Base-by-base conservation (phyloP, 1,284 basidiomycete genomes). In the Malassezia yamatoensis region DNA sequence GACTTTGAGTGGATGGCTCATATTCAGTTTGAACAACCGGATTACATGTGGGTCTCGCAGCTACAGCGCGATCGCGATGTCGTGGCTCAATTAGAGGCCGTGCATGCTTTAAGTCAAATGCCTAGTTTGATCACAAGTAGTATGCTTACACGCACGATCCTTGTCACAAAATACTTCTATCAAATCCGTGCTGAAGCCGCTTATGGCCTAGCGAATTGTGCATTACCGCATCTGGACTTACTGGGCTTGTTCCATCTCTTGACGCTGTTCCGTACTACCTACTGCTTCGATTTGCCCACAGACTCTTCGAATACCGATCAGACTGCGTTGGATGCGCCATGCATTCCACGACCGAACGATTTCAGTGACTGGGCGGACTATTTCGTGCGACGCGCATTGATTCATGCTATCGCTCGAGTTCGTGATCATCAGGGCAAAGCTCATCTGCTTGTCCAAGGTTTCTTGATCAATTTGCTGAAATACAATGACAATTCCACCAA, bases 1-100 rank as follows among this genome's bases (percentile, higher is more conserved):
- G 94, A 99, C 74, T 93, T 94, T 76, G 93, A 98, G 77, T 99
- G 94, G 94, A 87, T 98, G 57, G 87, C 89, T 16, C 81, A 81
- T 44, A 83, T 96, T 62, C 85, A 85, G 59, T 96, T 96, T 66
- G 87, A 91, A 54, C 93, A 98, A 78, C 88, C 88, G 49, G 90
- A 94, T 73, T 96, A 90, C 77, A 96, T 96, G 87, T 99, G 93
- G 93, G 87, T 96, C 47, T 90, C 86, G 52, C 94, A 98, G 75
- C 79, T 99, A 45, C 89, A 96, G 76, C 81, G 91, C 51, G 94
- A 99, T 75, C 80, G 90, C 59, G 94, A 99, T 76, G 93, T 98
- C n/a, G 86, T 96, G 21, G 94, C 94, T 2, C 72, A 74, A 53
- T 59, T 73, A 16, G 58, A 62, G 13, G 72, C 72, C 1, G 64